phyloP scores from a whole-genome alignment of 2,329 filamentous ascomycete species.

The Fusarium austroafricanum region DNA sequence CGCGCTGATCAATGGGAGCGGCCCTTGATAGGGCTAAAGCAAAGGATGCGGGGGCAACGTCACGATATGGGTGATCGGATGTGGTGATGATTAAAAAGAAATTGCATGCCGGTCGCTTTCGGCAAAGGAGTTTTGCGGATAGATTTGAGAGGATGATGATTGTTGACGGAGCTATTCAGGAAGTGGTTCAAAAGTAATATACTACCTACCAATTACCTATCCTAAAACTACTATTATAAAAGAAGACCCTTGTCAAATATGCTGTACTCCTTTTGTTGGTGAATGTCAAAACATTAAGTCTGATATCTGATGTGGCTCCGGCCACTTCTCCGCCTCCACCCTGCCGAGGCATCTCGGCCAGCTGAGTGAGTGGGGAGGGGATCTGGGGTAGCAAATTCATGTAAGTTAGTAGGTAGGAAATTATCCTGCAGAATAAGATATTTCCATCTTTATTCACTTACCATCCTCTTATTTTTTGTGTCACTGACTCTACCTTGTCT shows the following conservation, averaged over 20 bases:
- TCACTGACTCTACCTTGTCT: not conserved
- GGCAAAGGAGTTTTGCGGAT: slow-evolving; percentile 35
- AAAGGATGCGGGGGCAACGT: not conserved
- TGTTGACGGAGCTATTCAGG: not conserved
- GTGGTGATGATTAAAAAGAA: slow-evolving; percentile 29
- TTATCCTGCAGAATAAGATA: slow-evolving; percentile 13
- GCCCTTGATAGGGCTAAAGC: not conserved
- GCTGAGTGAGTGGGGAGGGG: slow-evolving; percentile 13
- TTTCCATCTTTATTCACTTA: not conserved
- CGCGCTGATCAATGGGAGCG: not conserved
- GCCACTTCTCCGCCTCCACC: slow-evolving; percentile 2
- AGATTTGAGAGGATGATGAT: not conserved
- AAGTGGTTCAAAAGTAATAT: not conserved
- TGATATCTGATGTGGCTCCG: not conserved
- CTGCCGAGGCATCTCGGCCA: slow-evolving; percentile 23
- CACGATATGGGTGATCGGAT: not conserved
- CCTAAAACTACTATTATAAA: not conserved
- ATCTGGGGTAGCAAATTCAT: slow-evolving; percentile 24
- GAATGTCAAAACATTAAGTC: too few relatives aligned
- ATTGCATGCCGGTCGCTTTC: slow-evolving; percentile 37
- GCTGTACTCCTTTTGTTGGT: not conserved
- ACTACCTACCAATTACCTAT: not conserved
- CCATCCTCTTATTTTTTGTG: not conserved
- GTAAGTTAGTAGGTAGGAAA: not conserved
- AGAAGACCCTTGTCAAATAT: not conserved